phyloP scores from a whole-genome alignment of 192 early-diverging fungal genomes.

The Coemansia sp. region DNA sequence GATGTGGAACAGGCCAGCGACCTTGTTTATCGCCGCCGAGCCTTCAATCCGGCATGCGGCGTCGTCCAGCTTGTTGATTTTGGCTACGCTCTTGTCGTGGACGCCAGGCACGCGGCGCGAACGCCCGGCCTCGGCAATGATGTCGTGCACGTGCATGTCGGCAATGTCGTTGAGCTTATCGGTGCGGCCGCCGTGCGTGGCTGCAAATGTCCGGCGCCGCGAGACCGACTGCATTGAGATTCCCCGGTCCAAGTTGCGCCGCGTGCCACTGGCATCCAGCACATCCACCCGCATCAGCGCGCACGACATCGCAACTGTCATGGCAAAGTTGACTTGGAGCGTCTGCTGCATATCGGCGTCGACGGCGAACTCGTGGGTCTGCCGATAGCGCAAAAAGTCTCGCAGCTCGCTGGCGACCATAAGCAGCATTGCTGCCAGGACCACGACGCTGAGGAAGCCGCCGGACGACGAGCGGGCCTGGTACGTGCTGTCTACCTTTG shows the following conservation, averaged over 20 bases:
- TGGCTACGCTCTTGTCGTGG: background rate
- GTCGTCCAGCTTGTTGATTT: constrained; percentile 16
- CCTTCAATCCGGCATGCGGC: constrained; percentile 75
- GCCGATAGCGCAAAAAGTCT: constrained; percentile 60
- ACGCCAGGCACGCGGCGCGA: background rate
- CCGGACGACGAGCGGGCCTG: constrained; percentile 70
- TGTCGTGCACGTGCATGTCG: constrained; percentile 32
- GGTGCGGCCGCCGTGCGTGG: background rate
- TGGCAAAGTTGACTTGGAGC: constrained; percentile 80
- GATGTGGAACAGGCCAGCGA: constrained; percentile 86
- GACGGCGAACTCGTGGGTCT: constrained; percentile 75
- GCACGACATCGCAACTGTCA: constrained; percentile 87
- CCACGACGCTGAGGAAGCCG: constrained; percentile 67
- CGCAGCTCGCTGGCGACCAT: constrained; percentile 66
- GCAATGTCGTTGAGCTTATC: background rate
- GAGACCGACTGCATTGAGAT: constrained; percentile 5
- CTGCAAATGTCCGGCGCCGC: background rate
- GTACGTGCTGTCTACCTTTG: constrained; percentile 79
- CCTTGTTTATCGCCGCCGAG: constrained; percentile 68
- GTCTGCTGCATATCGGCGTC: constrained; percentile 60
- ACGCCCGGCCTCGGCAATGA: constrained; percentile 20
- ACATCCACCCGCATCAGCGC: constrained; percentile 40
- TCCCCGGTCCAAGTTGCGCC: constrained; percentile 7
- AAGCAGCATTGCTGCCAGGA: constrained; percentile 62
- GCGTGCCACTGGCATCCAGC: constrained; percentile 35